Percentiles rank a stretch among this genome's conserved stretches.
These are phyloP conservation scores for Cystobasidium sp. DNA, from an alignment of 1,284 basidiomycete species.

Conservation along the genomic window DNA sequence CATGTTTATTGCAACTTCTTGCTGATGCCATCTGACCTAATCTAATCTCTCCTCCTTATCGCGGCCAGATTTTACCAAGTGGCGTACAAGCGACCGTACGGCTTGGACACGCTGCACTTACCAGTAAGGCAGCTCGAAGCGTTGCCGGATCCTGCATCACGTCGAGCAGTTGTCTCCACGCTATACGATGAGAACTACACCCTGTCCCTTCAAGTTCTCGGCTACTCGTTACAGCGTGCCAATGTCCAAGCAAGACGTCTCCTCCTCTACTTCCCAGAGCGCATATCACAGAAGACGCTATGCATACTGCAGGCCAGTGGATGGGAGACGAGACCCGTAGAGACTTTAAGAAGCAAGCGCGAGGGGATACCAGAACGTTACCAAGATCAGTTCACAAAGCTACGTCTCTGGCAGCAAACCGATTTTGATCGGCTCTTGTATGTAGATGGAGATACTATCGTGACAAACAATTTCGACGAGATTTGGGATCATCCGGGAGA, in stretches of 20 bases:
- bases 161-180: conserved; percentile 23
- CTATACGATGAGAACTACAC: conserved; percentile 37
- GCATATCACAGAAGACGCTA: conserved; percentile 11
- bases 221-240: conserved; percentile 21
- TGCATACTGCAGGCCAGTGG: conserved; percentile 17
- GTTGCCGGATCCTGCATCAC: neutral
- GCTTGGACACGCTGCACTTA: neutral
- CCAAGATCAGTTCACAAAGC: conserved; percentile 36
- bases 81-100: neutral
- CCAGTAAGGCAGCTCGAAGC: neutral
- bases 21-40: too few relatives aligned
- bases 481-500: conserved; percentile 33
- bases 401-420: conserved; percentile 36
- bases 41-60: neutral
- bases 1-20: too few relatives aligned
- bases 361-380: conserved; percentile 23
- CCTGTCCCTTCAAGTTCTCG: conserved; percentile 11
- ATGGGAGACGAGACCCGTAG: conserved; percentile 29
- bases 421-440: conserved; percentile 35
- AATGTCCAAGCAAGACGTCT: conserved; percentile 21
- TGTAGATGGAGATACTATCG: conserved; percentile 26
- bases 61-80: conserved; percentile 11
- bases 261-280: conserved; percentile 27
- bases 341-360: neutral
- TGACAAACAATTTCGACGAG: conserved; percentile 33